Conservation (phyloP, 1,139 yeast species). For the Suhomyces terraborum region DNA sequence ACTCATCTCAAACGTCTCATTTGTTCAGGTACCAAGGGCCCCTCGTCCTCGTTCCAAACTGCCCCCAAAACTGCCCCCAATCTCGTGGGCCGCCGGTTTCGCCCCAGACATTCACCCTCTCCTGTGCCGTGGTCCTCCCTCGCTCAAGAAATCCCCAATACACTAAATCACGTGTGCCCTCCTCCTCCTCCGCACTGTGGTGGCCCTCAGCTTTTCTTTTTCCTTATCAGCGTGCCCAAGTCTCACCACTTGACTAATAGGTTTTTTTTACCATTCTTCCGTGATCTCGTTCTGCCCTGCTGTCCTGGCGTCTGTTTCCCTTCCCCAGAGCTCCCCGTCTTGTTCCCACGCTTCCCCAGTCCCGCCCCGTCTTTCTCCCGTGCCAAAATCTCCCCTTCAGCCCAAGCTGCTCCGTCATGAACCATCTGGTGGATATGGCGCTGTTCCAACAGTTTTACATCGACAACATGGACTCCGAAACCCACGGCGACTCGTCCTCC, state of each 20-base stretch:
- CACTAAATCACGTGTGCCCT: constrained; percentile 9
- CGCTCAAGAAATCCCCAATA: not conserved
- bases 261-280: constrained; percentile 1
- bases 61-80: not conserved
- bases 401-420: constrained; percentile 6
- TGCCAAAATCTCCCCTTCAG: not conserved
- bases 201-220: constrained; percentile 12
- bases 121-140: not conserved
- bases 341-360: constrained; percentile 1
- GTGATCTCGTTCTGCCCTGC: not conserved
- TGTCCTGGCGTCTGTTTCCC: not conserved
- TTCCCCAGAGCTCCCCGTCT: not conserved
- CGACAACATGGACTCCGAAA: constrained; percentile 10
- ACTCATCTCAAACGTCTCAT: not conserved
- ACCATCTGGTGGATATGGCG: constrained; percentile 10
- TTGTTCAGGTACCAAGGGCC: no score
- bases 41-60: not conserved
- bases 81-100: not conserved
- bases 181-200: constrained; percentile 14
- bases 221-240: constrained; percentile 13
- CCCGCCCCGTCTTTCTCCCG: constrained; percentile 1
- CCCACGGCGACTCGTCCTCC: constrained; percentile 5
- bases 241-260: constrained; percentile 11
- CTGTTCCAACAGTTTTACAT: constrained; percentile 11
- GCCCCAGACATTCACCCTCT: not conserved